These are phyloP conservation scores for Dentipellis fragilis DNA, from an alignment of 768 basidiomycete genomes.

Conservation along the genomic window DNA sequence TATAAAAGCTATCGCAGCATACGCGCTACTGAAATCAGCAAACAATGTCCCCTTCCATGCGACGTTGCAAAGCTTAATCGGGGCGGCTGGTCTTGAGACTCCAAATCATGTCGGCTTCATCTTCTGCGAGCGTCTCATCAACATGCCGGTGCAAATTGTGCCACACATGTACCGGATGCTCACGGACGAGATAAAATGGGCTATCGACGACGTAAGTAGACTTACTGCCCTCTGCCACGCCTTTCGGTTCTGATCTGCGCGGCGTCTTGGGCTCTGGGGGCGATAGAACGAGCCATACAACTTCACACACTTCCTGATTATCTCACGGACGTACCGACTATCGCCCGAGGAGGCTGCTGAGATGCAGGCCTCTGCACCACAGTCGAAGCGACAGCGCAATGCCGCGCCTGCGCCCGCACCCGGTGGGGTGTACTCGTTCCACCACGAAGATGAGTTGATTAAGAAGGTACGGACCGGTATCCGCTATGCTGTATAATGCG, in stretches of 20 bases:
- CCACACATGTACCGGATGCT: slow-evolving; percentile 92
- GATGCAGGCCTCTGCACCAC: slow-evolving; percentile 26
- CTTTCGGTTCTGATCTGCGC: not conserved
- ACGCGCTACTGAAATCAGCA: slow-evolving; percentile 55
- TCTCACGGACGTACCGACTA: slow-evolving; percentile 74
- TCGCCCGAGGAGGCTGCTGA: slow-evolving; percentile 60
- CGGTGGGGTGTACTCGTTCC: slow-evolving; percentile 63
- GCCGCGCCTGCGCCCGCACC: slow-evolving; percentile 17
- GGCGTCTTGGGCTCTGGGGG: not conserved
- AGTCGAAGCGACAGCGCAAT: slow-evolving; percentile 32
- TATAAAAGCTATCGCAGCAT: slow-evolving; percentile 59
- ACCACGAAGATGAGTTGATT: slow-evolving; percentile 78
- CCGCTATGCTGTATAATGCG: not conserved
- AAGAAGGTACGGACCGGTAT: slow-evolving; percentile 37
- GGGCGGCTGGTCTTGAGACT: slow-evolving; percentile 20
- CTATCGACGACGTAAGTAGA: slow-evolving; percentile 48
- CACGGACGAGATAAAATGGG: slow-evolving; percentile 68
- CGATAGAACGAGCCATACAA: slow-evolving; percentile 47
- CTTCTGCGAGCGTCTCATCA: slow-evolving; percentile 81
- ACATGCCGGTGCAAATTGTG: slow-evolving; percentile 91
- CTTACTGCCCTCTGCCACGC: not conserved
- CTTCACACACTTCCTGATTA: slow-evolving; percentile 66
- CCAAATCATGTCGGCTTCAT: slow-evolving; percentile 68
- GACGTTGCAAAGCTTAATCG: slow-evolving; percentile 43
- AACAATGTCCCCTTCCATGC: slow-evolving; percentile 39